Conservation (phyloP, 352 stramenopile genomes). For the Globisporangium viniferum region DNA sequence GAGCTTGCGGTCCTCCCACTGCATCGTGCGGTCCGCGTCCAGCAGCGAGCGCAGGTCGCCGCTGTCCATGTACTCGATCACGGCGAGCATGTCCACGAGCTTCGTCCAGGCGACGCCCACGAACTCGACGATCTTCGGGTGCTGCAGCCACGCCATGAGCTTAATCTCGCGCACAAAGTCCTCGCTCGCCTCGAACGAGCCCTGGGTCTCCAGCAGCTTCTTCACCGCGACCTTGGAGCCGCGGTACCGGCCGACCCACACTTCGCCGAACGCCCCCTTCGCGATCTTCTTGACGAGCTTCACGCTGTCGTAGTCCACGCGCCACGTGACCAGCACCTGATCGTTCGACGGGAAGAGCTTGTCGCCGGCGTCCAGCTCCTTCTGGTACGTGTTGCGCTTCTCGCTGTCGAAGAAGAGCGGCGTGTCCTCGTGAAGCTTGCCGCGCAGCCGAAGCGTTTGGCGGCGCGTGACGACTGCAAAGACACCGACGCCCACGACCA, state of each 20-base stretch:
- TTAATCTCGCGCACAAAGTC: constrained; percentile 69
- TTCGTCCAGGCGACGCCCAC: constrained; percentile 74
- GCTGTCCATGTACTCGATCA: constrained; percentile 70
- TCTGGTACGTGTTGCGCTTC: constrained; percentile 52
- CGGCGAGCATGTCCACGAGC: constrained; percentile 59
- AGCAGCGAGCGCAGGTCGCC: constrained; percentile 59
- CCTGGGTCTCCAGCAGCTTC: constrained; percentile 41
- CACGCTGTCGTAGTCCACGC: constrained; percentile 66
- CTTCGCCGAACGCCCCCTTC: constrained; percentile 66
- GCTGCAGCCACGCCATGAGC: constrained; percentile 65
- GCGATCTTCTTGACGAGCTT: constrained; percentile 61
- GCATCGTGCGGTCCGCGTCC: constrained; percentile 27
- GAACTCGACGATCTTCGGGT: constrained; percentile 66
- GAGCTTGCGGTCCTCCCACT: constrained; percentile 39
- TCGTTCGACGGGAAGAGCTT: constrained; percentile 71
- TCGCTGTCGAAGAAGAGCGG: constrained; percentile 71
- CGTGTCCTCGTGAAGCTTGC: constrained; percentile 66
- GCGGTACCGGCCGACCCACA: constrained; percentile 69
- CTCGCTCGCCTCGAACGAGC: constrained; percentile 49
- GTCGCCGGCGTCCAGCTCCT: constrained; percentile 53
- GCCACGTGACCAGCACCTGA: constrained; percentile 66
- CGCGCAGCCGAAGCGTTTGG: constrained; percentile 33
- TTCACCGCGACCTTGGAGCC: constrained; percentile 59
- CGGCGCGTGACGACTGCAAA: constrained; percentile 41
- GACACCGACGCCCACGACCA: constrained; percentile 30